Base-by-base conservation (phyloP, 768 basidiomycete species). In the Podaxis sp. region DNA sequence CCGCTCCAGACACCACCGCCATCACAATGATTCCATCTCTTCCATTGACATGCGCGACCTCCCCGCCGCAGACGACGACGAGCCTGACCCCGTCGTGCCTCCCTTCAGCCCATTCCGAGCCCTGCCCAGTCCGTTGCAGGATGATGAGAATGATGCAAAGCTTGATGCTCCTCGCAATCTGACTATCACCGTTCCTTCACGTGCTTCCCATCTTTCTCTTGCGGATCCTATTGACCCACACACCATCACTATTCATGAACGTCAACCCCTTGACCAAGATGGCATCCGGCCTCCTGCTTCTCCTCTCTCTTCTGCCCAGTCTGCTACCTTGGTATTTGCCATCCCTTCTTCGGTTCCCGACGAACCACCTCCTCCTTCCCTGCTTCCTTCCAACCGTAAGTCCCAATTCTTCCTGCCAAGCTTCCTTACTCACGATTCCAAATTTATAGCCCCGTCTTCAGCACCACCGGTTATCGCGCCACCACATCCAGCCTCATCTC, bases 41-140 rank as follows among this genome's bases (percentile, higher is more conserved):
- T 68, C 70, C 8, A 77, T 79, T 52, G 75, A 78, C 66, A 73
- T 79, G 55, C 73, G 72, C 28, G 75, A 75, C 57, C 58, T 71
- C 22, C 54, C 70, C 30, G 69, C 64, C 4, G 59, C 66, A 12
- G 68, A 66, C 17, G 61, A 57, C 9, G 38, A 57, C 54, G 57
- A 58, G 54, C 48, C 59, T 65, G 63, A 52, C 13, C 13, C 33
- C 17, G 7, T 48, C 13, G 48, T 59, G 8, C 59, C 59, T 17
- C 59, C 59, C 59, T 59, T 59, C 36, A 59, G 42, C 44, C 33
- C 59, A 13, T 59, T 52, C 48, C 19, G 39, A 36, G 6, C 49
- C 38, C 33, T 52, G 36, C 19, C 39, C 5, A 36, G 19, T 4
- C 12, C 17, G 12, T 12, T 9, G 19, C 38, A 6, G 22, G 65